Conservation (phyloP, 1,139 yeast genomes). For the Scheffersomyces segobiensis region DNA sequence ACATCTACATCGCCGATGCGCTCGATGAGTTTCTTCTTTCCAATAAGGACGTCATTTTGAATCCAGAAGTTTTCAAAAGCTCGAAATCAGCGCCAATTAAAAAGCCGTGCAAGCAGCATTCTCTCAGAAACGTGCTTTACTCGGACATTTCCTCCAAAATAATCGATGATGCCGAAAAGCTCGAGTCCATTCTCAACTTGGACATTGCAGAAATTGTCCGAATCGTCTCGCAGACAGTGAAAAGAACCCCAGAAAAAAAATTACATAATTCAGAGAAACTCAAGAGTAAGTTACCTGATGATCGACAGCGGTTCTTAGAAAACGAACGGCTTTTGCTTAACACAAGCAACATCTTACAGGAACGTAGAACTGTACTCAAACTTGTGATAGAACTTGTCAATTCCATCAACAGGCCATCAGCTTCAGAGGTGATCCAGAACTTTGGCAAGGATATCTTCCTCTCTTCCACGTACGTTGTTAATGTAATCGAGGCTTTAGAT, state of each 20-base stretch:
- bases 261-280: conserved; percentile 21
- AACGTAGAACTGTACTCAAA: conserved; percentile 45
- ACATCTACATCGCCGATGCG: conserved; percentile 37
- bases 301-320: conserved; percentile 31
- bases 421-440: conserved; percentile 35
- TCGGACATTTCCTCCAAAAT: conserved; percentile 32
- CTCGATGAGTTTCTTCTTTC: conserved; percentile 46
- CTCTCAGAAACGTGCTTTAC: conserved; percentile 42
- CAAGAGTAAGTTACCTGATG: conserved; percentile 38
- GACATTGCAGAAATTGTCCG: conserved; percentile 47
- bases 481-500: conserved; percentile 24
- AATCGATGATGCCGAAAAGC: conserved; percentile 39
- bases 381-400: conserved; percentile 40
- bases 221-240: conserved; percentile 41
- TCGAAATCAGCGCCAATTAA: conserved; percentile 1
- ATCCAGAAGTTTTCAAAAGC: conserved; percentile 36
- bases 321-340: conserved; percentile 31
- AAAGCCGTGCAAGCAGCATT: conserved; percentile 27
- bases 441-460: conserved; percentile 40
- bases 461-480: conserved; percentile 25
- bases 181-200: conserved; percentile 33
- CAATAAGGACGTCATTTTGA: conserved; percentile 28
- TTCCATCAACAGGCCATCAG: conserved; percentile 30
- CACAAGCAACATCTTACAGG: conserved; percentile 40
- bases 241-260: conserved; percentile 35